Evolutionary conservation across 805 yeast genomes (phyloP).

Genomic region (Tetrapisispora nanseiensis): DNA sequence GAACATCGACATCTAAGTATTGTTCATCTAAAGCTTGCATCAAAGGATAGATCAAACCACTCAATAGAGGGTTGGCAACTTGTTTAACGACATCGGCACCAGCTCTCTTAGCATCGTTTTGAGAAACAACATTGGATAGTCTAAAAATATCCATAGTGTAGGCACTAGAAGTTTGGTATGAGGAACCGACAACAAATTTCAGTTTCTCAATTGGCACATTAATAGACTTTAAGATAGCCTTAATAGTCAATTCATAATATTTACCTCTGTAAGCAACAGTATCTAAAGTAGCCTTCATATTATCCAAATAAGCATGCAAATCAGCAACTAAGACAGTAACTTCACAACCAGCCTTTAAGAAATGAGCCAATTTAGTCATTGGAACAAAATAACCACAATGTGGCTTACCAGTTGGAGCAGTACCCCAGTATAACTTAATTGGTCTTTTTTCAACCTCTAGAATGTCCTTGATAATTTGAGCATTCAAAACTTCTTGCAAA

Average conservation of each 20-base stretch:
- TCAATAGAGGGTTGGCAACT: slow-evolving; percentile 83
- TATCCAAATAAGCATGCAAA: slow-evolving; percentile 91
- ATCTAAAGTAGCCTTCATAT: slow-evolving; percentile 96
- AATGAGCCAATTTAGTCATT: slow-evolving; percentile 92
- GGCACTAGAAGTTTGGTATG: slow-evolving; percentile 70
- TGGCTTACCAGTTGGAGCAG: slow-evolving; percentile 98
- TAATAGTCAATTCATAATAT: slow-evolving; percentile 77
- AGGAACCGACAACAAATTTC: slow-evolving; percentile 75
- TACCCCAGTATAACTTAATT: slow-evolving; percentile 92
- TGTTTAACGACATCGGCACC: slow-evolving; percentile 99
- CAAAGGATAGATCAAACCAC: slow-evolving; percentile 92
- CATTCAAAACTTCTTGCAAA: slow-evolving; percentile 86
- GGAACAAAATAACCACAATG: slow-evolving; percentile 99
- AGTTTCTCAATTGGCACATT: slow-evolving; percentile 88
- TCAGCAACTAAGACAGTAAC: slow-evolving; percentile 89
- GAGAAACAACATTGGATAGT: slow-evolving; percentile 75
- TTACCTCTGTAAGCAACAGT: slow-evolving; percentile 81
- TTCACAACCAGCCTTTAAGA: slow-evolving; percentile 91
- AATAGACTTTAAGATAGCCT: slow-evolving; percentile 74
- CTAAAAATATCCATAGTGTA: slow-evolving; percentile 87
- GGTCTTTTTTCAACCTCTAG: slow-evolving; percentile 76
- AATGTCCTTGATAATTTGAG: slow-evolving; percentile 75
- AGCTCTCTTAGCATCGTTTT: slow-evolving; percentile 95
- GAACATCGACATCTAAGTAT: slow-evolving; percentile 78
- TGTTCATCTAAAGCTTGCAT: slow-evolving; percentile 99